Evolutionary conservation across 495 filamentous ascomycete genomes (phyloP), one percentile per base, ranked within the genome.

Genomic region (Trichocladium antarcticum): DNA sequence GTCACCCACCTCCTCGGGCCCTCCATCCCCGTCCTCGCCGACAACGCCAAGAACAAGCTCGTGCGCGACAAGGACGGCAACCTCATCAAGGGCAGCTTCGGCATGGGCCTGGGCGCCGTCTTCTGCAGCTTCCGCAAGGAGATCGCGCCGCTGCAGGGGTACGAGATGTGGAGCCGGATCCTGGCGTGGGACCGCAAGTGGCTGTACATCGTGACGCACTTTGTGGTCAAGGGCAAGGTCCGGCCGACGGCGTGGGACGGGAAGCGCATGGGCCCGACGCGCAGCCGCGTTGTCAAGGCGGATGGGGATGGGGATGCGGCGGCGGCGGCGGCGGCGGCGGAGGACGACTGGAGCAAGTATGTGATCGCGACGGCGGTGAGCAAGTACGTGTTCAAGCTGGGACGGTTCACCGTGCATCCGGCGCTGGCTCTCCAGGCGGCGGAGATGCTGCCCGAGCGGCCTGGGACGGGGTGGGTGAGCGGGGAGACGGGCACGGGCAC

Each of bases 331-430:
- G 61, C 66, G n/a, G 72, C 69, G 3, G 68, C 69, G 49, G 74
- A 77, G 15, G 67, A 70, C 53, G 74, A 79, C 53, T 68, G 69
- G 19, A 57, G 62, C 27, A 66, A 69, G 51, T 68, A 70, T 47
- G 72, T 96, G 29, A 79, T 83, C 52, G 89, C 89, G 1, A 83
- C 80, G 3, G 83, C 78, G 5, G 56, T 96, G 12, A 82, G 79
- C 55, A 90, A 93, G 69, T 96, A 93, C 60, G 89, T 94, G 1
- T 82, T 87, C 57, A 96, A 96, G 70, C 78, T 85, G 57, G 89
- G 89, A 0, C 71, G 92, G 15, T 67, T 89, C 53, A 98, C 90
- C 6, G 76, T 96, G 6, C 76, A 86, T 32, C 87, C 90, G 6
- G 87, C 90, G 62, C 68, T 84, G 27, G 73, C 92, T 11, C 69